Base-by-base conservation (phyloP, 2,329 filamentous ascomycete genomes). In the Trichocomaceae sp. region DNA sequence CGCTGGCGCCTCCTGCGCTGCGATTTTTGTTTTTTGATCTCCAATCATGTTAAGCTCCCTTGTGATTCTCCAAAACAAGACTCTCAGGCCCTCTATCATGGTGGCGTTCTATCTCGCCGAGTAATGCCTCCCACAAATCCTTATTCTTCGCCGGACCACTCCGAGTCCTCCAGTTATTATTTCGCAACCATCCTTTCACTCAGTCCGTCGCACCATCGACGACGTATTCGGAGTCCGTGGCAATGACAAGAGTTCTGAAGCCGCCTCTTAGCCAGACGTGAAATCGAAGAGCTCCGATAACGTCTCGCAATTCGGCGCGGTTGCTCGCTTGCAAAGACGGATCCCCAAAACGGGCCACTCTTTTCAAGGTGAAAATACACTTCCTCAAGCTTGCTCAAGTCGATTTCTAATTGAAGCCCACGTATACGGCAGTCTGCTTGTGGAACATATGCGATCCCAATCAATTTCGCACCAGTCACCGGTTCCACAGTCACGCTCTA, bases 261-360 rank as follows among this genome's bases (percentile, higher is more conserved):
- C 62, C 71, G 57, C 80, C 76, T 6, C 61, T 65, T 0, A 12
- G n/a, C 78, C 78, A 81, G 57, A 62, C 7, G 2, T 71, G 66
- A 59, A 71, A 75, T 23, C 73, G 67, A 19, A 82, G 68, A 3
- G 75, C 80, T 4, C 71, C 76, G 47, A 81, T 74, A 5, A 76
- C 77, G 6, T 79, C 80, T 12, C 79, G 79, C 4, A 83, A 72
- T 62, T 82, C 78, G 3, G 81, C 81, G 3, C 80, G 72, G 59
- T 81, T 79, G 67, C 72, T 81, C 19, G 72, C 80, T 56, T 77
- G 75, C 6, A 59, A 48, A 41, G 63, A 54, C 0, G 50, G 15
- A 22, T 72, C 64, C 12, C 72, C 75, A 47, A 64, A 74, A n/a
- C n/a, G 2, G 76, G 76, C 0, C 78, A 77, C 33, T 65, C 52